These are phyloP conservation scores for Saitoella complicata DNA, from an alignment of 805 yeast species.

Conservation along the genomic window DNA sequence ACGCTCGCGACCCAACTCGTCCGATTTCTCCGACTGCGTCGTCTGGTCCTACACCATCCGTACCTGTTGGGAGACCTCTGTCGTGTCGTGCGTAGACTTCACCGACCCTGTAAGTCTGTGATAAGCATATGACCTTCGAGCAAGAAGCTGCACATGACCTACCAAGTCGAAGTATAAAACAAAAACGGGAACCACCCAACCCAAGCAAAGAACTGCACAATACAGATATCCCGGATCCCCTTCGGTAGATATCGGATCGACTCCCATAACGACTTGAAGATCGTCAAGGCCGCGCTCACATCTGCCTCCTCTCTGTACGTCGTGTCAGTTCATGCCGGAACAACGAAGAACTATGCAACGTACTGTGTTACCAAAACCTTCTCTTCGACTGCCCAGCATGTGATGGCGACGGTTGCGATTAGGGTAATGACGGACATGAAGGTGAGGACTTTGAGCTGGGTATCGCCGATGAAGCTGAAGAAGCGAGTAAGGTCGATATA, in stretches of 20 bases:
- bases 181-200: constrained; percentile 51
- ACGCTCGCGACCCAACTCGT: constrained; percentile 29
- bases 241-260: constrained; percentile 26
- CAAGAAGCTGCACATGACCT: no score
- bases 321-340: constrained; percentile 25
- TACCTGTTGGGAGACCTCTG: constrained; percentile 32
- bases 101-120: constrained; percentile 13
- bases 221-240: constrained; percentile 35
- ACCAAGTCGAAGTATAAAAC: constrained; percentile 49
- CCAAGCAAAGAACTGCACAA: constrained; percentile 50
- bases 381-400: constrained; percentile 31
- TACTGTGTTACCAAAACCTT: no score
- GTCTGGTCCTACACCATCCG: constrained; percentile 4
- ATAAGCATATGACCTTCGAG: not conserved
- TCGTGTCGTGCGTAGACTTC: constrained; percentile 17
- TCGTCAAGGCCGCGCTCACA: constrained; percentile 1
- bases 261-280: constrained; percentile 7
- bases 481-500: no score
- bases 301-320: constrained; percentile 17
- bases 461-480: constrained; percentile 7
- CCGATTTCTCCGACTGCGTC: no score
- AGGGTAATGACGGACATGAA: constrained; percentile 28
- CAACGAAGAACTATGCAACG: no score
- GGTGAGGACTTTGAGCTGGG: constrained; percentile 38
- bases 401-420: constrained; percentile 24